A percentile compares a stretch with the other conserved stretches of the same genome.
Conservation (phyloP, 129 eudicot species). For the Mikania micrantha region DNA sequence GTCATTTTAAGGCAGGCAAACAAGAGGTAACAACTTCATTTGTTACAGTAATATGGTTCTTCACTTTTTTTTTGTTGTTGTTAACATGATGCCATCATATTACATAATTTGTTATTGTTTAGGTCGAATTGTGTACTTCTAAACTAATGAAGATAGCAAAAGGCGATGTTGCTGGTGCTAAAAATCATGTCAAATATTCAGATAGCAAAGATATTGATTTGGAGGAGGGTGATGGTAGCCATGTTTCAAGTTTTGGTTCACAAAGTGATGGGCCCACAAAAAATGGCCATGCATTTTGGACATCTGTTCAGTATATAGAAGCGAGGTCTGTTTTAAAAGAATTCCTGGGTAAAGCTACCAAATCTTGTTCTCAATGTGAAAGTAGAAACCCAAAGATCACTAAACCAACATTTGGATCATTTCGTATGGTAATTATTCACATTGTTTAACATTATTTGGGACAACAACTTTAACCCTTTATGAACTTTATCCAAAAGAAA, state of each 20-base stretch:
- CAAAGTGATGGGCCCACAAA: conserved; percentile 15
- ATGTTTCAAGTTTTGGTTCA: conserved; percentile 33
- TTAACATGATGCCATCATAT: neutral
- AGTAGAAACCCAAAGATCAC: conserved; percentile 54
- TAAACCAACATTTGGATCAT: conserved; percentile 78
- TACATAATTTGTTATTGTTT: neutral
- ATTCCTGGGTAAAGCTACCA: conserved; percentile 31
- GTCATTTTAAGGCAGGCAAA: conserved; percentile 42
- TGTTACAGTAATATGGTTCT: neutral
- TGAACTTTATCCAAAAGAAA: neutral
- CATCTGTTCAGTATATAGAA: conserved; percentile 74
- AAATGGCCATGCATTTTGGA: conserved; percentile 40
- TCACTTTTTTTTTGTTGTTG: neutral
- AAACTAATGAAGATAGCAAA: conserved; percentile 51
- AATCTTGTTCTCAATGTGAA: conserved; percentile 41
- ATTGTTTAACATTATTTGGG: neutral
- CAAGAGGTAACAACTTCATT: conserved; percentile 40
- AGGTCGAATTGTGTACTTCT: conserved; percentile 55
- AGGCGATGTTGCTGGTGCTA: conserved; percentile 76
- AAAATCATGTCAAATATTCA: conserved; percentile 26
- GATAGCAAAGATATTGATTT: conserved; percentile 17
- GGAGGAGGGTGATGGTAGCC: conserved; percentile 58
- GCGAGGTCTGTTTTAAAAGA: conserved; percentile 58
- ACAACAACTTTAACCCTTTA: neutral
- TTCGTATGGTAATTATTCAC: conserved; percentile 55